Percentiles rank a stretch among this genome's conserved stretches.
These are phyloP conservation scores for Cytospora schulzeri DNA, from an alignment of 2,329 filamentous ascomycete species.

Conservation along the genomic window DNA sequence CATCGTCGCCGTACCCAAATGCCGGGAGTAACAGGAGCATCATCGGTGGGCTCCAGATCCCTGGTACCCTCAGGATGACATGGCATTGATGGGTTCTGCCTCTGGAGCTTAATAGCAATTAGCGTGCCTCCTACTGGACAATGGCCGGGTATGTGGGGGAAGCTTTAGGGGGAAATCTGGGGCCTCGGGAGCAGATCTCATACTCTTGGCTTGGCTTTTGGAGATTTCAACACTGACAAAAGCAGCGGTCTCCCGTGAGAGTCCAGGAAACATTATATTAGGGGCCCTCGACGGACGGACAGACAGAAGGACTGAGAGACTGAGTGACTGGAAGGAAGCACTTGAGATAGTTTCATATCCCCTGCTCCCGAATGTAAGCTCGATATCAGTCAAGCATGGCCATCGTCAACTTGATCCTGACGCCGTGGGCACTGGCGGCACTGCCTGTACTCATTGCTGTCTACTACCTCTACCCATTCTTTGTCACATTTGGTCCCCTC, in stretches of 20 bases:
- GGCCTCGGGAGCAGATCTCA: background rate
- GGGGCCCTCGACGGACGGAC: background rate
- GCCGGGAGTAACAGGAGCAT: background rate
- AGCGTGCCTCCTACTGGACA: background rate
- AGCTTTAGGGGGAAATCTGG: background rate
- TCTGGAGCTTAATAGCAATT: background rate
- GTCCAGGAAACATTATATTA: background rate
- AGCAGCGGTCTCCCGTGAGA: background rate
- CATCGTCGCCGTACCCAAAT: background rate
- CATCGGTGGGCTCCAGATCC: too few species aligned
- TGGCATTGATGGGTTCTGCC: background rate
- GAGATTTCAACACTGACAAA: too few species aligned
- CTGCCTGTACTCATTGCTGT: conserved; percentile 52
- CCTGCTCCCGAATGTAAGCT: background rate
- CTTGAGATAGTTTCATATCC: background rate
- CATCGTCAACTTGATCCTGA: conserved; percentile 38
- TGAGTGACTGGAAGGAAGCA: too few species aligned
- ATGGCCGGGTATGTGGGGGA: background rate
- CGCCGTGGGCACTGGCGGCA: conserved; percentile 50
- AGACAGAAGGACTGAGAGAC: background rate
- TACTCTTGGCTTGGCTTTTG: too few species aligned
- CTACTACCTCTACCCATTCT: conserved; percentile 62
- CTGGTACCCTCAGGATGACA: background rate
- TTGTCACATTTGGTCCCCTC: conserved; percentile 55
- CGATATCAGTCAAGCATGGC: conserved; percentile 33